These are phyloP conservation scores for Aspergillus indologenus DNA, from an alignment of 495 filamentous ascomycete species.

Conservation along the genomic window DNA sequence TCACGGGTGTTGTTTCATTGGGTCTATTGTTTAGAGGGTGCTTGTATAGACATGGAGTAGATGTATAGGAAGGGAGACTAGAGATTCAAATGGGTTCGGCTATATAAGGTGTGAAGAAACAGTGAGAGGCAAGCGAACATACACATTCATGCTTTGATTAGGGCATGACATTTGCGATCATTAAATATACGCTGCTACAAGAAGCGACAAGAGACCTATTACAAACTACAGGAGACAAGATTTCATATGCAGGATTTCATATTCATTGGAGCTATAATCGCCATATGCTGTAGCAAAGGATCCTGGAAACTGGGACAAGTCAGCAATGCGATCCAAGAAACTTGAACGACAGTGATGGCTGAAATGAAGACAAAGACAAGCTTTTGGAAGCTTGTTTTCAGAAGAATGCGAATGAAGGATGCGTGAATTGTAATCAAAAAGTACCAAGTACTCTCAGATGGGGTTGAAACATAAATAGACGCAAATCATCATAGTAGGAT, in stretches of 20 bases:
- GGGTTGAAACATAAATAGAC: slow-evolving; percentile 44
- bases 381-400: slow-evolving; percentile 18
- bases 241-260: neutral
- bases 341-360: neutral
- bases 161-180: too few species aligned
- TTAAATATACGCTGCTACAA: neutral
- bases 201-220: neutral
- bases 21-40: neutral
- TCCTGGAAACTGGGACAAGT: slow-evolving; percentile 1
- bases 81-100: too few species aligned
- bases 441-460: slow-evolving; percentile 35
- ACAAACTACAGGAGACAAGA: neutral
- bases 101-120: too few species aligned
- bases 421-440: slow-evolving; percentile 28
- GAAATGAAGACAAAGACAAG: neutral
- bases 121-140: too few species aligned
- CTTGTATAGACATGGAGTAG: neutral
- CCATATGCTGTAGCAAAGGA: neutral
- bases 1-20: too few species aligned
- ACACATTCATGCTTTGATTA: too few species aligned
- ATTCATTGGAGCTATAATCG: neutral
- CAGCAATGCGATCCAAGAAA: neutral
- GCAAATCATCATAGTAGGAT: slow-evolving; percentile 36
- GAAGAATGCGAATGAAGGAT: slow-evolving; percentile 15
- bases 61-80: too few species aligned